Evolutionary conservation across 192 early-diverging fungal species (phyloP).

Genomic region (Chytriomyces sp.): DNA sequence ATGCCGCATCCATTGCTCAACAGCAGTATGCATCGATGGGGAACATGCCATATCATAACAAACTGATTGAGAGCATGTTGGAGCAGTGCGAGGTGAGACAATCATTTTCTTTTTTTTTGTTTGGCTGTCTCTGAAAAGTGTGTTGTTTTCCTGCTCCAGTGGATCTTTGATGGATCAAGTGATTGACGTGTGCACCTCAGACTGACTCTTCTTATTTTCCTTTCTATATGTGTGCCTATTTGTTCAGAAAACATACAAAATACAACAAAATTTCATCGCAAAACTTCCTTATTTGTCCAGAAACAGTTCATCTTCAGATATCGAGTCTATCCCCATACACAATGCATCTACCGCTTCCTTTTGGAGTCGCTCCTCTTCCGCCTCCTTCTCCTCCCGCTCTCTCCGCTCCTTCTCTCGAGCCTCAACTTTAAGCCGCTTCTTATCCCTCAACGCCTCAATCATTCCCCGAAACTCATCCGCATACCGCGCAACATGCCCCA

Average conservation of each 20-base stretch:
- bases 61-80: slow-evolving; percentile 55
- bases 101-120: background rate
- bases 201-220: no score
- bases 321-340: background rate
- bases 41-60: slow-evolving; percentile 61
- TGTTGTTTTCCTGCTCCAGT: slow-evolving; percentile 26
- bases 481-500: slow-evolving; percentile 2
- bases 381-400: background rate
- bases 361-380: background rate
- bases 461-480: slow-evolving; percentile 7
- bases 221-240: no score
- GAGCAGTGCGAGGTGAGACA: slow-evolving; percentile 48
- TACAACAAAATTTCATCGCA: background rate
- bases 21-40: slow-evolving; percentile 50
- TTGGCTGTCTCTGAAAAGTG: background rate
- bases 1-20: slow-evolving; percentile 22
- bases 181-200: background rate
- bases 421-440: background rate
- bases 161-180: slow-evolving; percentile 47
- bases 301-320: background rate
- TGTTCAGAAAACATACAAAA: background rate
- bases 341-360: background rate
- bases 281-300: background rate
- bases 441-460: slow-evolving; percentile 17
- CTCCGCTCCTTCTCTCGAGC: background rate